These are phyloP conservation scores for Colletotrichum tanaceti DNA, from an alignment of 2,329 filamentous ascomycete species.

Conservation along the genomic window DNA sequence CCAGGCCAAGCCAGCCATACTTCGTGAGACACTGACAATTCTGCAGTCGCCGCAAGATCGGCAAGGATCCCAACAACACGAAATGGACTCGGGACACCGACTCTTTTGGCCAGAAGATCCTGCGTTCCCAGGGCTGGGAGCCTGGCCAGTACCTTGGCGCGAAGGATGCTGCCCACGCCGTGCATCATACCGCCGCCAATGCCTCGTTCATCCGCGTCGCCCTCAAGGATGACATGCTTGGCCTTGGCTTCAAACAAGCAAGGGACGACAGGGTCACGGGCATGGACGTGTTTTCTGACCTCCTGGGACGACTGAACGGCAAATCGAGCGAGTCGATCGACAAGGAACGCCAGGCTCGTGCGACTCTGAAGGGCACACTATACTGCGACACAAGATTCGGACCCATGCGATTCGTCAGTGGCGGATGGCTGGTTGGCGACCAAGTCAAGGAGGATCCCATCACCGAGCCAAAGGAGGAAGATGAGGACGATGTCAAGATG, in stretches of 20 bases:
- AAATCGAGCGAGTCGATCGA: conserved; percentile 80
- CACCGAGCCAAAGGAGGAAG: conserved; percentile 45
- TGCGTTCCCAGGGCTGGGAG: conserved; percentile 89
- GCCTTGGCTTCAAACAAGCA: conserved; percentile 83
- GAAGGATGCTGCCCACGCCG: conserved; percentile 78
- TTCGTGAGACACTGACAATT: conserved; percentile 1
- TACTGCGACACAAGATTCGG: conserved; percentile 84
- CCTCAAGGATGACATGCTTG: conserved; percentile 91
- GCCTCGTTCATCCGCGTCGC: conserved; percentile 86
- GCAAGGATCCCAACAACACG: conserved; percentile 94
- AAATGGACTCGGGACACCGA: conserved; percentile 86
- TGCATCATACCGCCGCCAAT: conserved; percentile 82
- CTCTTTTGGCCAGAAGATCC: conserved; percentile 89
- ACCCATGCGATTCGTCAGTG: conserved; percentile 85
- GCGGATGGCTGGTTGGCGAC: conserved; percentile 76
- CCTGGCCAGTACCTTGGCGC: conserved; percentile 87
- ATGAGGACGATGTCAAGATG: conserved; percentile 42
- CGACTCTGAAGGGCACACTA: conserved; percentile 76
- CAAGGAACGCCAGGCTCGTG: conserved; percentile 74
- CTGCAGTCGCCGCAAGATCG: conserved; percentile 72
- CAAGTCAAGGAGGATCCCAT: conserved; percentile 62
- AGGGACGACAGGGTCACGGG: conserved; percentile 84
- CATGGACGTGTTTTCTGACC: conserved; percentile 84
- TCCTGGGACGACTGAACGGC: conserved; percentile 90
- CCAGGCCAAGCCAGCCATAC: neutral